Conservation (phyloP, 148 eudicot genomes). For the Mesembryanthemum crystallinum region DNA sequence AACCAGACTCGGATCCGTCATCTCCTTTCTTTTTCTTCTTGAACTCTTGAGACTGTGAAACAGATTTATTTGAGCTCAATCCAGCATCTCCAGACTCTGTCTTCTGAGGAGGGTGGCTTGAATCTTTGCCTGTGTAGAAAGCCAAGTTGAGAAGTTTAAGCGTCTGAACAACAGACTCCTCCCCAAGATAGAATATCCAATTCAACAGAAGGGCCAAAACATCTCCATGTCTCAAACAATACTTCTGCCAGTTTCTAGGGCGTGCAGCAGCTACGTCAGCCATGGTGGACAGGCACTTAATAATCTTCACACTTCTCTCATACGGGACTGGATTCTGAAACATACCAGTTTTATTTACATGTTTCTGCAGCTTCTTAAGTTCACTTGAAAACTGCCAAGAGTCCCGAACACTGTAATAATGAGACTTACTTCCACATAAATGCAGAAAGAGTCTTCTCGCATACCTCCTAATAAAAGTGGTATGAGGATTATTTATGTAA, state of each 20-base stretch:
- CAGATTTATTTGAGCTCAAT: slow-evolving; percentile 55
- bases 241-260: slow-evolving; percentile 99
- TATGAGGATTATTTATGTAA: slow-evolving; percentile 88
- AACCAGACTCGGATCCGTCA: slow-evolving; percentile 70
- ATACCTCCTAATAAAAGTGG: slow-evolving; percentile 83
- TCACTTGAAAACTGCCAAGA: slow-evolving; percentile 95
- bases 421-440: slow-evolving; percentile 97
- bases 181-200: slow-evolving; percentile 82
- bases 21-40: slow-evolving; percentile 99
- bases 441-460: slow-evolving; percentile 97
- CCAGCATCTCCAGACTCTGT: slow-evolving; percentile 64
- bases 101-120: slow-evolving; percentile 54
- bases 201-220: slow-evolving; percentile 77
- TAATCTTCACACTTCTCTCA: slow-evolving; percentile 95
- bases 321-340: slow-evolving; percentile 77
- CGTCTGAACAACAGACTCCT: slow-evolving; percentile 85
- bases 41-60: slow-evolving; percentile 61
- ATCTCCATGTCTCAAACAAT: slow-evolving; percentile 84
- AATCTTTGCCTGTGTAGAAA: slow-evolving; percentile 82
- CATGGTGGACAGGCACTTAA: slow-evolving; percentile 79
- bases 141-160: slow-evolving; percentile 87
- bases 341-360: slow-evolving; percentile 79
- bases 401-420: slow-evolving; percentile 93
- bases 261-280: slow-evolving; percentile 98
- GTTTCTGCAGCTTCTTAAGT: slow-evolving; percentile 84